Evolutionary conservation across 2,329 filamentous ascomycete genomes (phyloP), one percentile per base, ranked within the genome.

Genomic region (Orbilia quercus): DNA sequence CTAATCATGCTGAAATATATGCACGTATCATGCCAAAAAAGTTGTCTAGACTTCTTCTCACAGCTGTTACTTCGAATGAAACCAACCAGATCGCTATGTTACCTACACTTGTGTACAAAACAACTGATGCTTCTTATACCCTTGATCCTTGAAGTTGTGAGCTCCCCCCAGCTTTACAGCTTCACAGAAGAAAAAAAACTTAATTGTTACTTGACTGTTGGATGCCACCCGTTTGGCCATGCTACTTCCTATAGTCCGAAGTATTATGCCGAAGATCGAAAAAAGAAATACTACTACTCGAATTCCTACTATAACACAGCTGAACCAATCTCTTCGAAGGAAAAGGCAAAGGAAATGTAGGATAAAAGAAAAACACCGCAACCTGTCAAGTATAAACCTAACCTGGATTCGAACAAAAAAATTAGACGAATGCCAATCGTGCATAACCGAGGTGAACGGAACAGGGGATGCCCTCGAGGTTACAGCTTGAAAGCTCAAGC

Each of bases 221-320:
- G 50, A 55, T 18, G 14, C 23, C 47, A 31, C 28, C 28, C 28
- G 28, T 9, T 31, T 4, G n/a, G n/a, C n/a, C n/a, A n/a, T n/a
- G n/a, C n/a, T 31, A 9, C 28, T 31, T 31, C 11, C 64, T 63
- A 71, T 53, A 71, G 23, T 58, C 66, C 66, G 66, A 71, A 31
- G 5, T 63, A 51, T 57, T 71, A 57, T 71, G 66, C 66, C 66
- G 66, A 63, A 71, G 28, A n/a, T n/a, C n/a, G n/a, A 31, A 31
- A 31, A 31, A 9, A 9, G 4, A 4, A 31, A 31, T 4, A 31
- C 28, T 5, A 31, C 4, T n/a, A n/a, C n/a, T n/a, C n/a, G n/a
- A n/a, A n/a, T n/a, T n/a, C n/a, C n/a, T n/a, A n/a, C n/a, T n/a
- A n/a, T n/a, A n/a, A n/a, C n/a, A n/a, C n/a, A n/a, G n/a, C n/a